Evolutionary conservation across 305 asterid species (phyloP), one percentile per base, ranked within the genome.

Genomic region (Caryopteris hybrid): DNA sequence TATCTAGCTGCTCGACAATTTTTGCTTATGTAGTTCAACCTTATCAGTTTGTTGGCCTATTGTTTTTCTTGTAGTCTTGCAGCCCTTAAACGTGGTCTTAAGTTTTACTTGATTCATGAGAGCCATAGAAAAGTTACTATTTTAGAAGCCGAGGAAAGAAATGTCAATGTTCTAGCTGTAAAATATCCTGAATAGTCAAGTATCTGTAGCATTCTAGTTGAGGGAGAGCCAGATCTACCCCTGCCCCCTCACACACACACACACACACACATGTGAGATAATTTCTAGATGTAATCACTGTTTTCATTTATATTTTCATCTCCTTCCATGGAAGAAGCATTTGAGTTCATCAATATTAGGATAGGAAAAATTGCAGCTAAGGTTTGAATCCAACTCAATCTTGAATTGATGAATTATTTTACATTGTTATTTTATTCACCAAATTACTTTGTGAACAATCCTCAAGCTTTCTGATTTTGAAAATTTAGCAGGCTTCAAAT

Each of bases 401-500:
- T 50, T 65, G 56, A 39, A 18, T 50, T 29, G 68, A 29, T 69
- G 75, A 25, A 16, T 60, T 57, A 33, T 46, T 46, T 38, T 39
- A 23, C 34, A 2, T 22, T 59, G 47, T 14, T 18, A 33, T n/a
- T 41, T 61, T 66, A 50, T 54, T 52, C 29, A 18, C 51, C 13
- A 8, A 34, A 69, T 39, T 69, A 51, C 70, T 64, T 8, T 50
- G 14, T 64, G 21, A 33, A 36, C 22, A 29, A 8, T 58, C 41
- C 29, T 51, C 12, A 22, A 45, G 22, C 47, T 47, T 48, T 64
- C 71, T 64, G 69, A 53, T 31, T 79, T 63, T 69, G 64, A 72
- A 65, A 68, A 75, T 70, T 70, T 50, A 61, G 48, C 86, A 84
- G 96, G 78, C 74, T 77, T 74, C 89, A 66, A 84, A 64, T 50